Conservation (phyloP, 164 flowering plant species). For the Akebia trifoliata region DNA sequence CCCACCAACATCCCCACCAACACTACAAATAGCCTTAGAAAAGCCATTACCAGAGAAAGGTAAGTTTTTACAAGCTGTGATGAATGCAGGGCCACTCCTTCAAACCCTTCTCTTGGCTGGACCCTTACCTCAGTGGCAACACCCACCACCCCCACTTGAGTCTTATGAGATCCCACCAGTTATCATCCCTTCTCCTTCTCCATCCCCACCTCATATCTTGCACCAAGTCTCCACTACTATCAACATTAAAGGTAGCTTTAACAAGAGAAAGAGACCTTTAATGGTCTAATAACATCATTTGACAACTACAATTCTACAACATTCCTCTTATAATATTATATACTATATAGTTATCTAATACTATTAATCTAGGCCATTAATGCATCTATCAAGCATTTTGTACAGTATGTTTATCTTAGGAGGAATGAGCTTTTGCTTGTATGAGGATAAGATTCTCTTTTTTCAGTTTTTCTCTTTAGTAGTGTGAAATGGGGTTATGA, state of each 20-base stretch:
- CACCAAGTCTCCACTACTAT: conserved; percentile 32
- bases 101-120: conserved; percentile 89
- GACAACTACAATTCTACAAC: conserved; percentile 12
- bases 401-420: conserved; percentile 9
- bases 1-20: background rate
- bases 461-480: background rate
- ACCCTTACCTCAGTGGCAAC: conserved; percentile 90
- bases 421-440: conserved; percentile 7
- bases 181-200: conserved; percentile 33
- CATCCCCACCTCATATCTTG: conserved; percentile 24
- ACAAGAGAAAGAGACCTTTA: conserved; percentile 38
- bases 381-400: conserved; percentile 4
- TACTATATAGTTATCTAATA: background rate
- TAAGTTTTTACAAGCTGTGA: conserved; percentile 83
- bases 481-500: conserved; percentile 13
- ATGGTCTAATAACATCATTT: conserved; percentile 30
- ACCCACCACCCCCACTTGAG: conserved; percentile 88
- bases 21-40: conserved; percentile 22
- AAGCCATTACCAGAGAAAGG: conserved; percentile 90
- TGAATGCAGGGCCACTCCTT: conserved; percentile 93
- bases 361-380: conserved; percentile 1
- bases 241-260: conserved; percentile 20
- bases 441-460: background rate
- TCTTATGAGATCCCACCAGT: conserved; percentile 83
- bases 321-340: no score